A percentile compares a stretch with the other conserved stretches of the same genome.
These are phyloP conservation scores for Huntiella savannae DNA, from an alignment of 2,329 filamentous ascomycete species.

Conservation along the genomic window DNA sequence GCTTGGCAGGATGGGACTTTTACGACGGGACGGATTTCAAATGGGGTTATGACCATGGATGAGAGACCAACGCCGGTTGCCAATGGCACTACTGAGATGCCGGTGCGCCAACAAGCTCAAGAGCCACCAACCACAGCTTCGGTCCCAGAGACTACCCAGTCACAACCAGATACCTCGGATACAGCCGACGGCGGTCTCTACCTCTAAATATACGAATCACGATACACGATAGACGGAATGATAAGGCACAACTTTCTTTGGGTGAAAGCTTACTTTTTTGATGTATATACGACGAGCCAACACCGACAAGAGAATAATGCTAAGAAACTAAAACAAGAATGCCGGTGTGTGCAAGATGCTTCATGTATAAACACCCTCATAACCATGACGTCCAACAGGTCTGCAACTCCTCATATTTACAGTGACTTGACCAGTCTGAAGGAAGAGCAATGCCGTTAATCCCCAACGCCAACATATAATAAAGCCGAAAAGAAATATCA, in stretches of 20 bases:
- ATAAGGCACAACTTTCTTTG: conserved; percentile 1
- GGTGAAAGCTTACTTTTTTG: too few relatives aligned
- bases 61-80: background rate
- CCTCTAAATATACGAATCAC: too few relatives aligned
- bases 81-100: background rate
- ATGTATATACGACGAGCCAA: conserved; percentile 7
- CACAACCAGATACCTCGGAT: too few relatives aligned
- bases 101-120: too few relatives aligned
- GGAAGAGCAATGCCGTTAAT: conserved; percentile 5
- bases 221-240: background rate
- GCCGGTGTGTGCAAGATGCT: conserved; percentile 1
- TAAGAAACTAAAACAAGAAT: conserved; percentile 15
- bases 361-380: background rate
- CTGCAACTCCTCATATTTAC: too few relatives aligned
- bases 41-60: conserved; percentile 30
- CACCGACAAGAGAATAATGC: conserved; percentile 12
- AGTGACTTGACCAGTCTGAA: too few relatives aligned
- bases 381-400: too few relatives aligned
- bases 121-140: too few relatives aligned
- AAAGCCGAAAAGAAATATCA: conserved; percentile 2
- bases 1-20: conserved; percentile 47
- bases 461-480: too few relatives aligned
- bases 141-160: too few relatives aligned
- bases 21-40: conserved; percentile 36
- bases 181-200: too few relatives aligned